Percentiles rank a stretch among this genome's conserved stretches.
Conservation (phyloP, 345 rosid genomes). For the Theobroma cacao region DNA sequence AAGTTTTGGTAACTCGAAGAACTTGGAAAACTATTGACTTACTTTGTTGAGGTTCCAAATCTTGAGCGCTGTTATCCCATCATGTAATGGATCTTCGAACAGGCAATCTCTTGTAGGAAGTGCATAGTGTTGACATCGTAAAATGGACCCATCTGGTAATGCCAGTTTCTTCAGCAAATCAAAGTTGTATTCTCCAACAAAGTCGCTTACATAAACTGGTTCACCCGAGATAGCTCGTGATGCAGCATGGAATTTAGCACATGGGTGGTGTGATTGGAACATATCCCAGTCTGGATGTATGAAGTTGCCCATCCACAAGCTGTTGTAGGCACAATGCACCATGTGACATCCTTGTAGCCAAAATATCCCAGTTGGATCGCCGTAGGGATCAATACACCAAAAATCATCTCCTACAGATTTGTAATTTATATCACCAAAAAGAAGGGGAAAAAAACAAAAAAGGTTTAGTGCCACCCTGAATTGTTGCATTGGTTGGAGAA, state of each 20-base stretch:
- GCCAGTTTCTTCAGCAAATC: slow-evolving; percentile 57
- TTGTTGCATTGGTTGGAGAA: not conserved
- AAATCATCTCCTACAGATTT: slow-evolving; percentile 46
- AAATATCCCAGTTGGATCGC: slow-evolving; percentile 81
- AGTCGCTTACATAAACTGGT: slow-evolving; percentile 76
- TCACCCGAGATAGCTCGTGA: slow-evolving; percentile 90
- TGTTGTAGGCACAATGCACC: slow-evolving; percentile 96
- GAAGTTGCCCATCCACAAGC: slow-evolving; percentile 96
- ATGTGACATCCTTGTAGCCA: slow-evolving; percentile 98
- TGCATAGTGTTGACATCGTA: slow-evolving; percentile 73
- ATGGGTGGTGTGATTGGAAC: slow-evolving; percentile 94
- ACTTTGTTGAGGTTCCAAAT: slow-evolving; percentile 96
- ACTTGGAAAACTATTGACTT: not conserved
- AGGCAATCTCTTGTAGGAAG: slow-evolving; percentile 83
- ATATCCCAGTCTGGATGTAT: slow-evolving; percentile 98
- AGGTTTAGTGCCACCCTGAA: not conserved
- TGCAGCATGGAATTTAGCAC: slow-evolving; percentile 92
- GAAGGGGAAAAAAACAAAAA: too few relatives aligned
- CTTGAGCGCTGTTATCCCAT: slow-evolving; percentile 89
- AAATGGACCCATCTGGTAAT: slow-evolving; percentile 66
- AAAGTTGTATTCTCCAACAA: slow-evolving; percentile 73
- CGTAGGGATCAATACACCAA: slow-evolving; percentile 93
- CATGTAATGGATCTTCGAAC: slow-evolving; percentile 84
- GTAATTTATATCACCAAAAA: not conserved
- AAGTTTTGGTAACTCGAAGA: not conserved